phyloP scores from a whole-genome alignment of 345 rosid species.

The Boechera stricta region DNA sequence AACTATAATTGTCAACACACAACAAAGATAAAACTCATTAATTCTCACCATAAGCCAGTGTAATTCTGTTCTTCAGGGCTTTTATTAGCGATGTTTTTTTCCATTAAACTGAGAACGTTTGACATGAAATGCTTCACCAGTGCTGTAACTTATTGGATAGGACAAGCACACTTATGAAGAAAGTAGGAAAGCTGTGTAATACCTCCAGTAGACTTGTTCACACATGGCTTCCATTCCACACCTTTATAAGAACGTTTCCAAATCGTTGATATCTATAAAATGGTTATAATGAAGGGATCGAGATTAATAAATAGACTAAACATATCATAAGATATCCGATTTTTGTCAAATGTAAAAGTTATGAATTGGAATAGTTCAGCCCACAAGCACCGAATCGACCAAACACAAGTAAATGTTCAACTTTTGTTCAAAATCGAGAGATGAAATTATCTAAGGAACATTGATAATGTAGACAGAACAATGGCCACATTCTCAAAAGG shows the following conservation, averaged over 20 bases:
- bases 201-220: constrained; percentile 75
- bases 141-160: constrained; percentile 8
- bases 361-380: background rate
- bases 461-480: background rate
- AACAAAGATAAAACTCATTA: background rate
- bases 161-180: constrained; percentile 11
- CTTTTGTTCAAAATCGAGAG: constrained; percentile 5
- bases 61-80: no score
- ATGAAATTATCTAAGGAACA: constrained; percentile 12
- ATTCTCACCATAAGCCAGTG: background rate
- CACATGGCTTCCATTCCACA: constrained; percentile 84
- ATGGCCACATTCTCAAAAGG: background rate
- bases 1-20: constrained; percentile 52
- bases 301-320: background rate
- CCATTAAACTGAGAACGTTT: no score
- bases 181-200: constrained; percentile 30
- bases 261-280: constrained; percentile 70
- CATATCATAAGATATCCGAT: background rate
- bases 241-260: constrained; percentile 86
- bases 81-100: no score
- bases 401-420: background rate
- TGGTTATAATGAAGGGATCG: no score
- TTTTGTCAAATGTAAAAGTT: background rate
- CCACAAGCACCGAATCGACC: constrained; percentile 22
- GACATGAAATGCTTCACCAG: background rate